Evolutionary conservation across 176 grass and related monocot species (phyloP).

Genomic region (Rhipidocladum racemiflorum): DNA sequence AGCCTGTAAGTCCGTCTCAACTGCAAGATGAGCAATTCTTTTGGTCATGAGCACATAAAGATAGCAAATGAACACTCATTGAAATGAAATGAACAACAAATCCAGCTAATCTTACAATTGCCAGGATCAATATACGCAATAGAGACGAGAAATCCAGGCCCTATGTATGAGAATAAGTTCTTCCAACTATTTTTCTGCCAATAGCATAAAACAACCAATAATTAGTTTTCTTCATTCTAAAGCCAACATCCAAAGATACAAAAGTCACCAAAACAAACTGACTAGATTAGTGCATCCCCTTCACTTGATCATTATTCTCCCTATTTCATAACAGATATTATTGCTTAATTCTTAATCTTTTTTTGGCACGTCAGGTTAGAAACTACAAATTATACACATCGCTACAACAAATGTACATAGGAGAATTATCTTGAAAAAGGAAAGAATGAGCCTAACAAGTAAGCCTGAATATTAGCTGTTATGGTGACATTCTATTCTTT

Average conservation of each 20-base stretch:
- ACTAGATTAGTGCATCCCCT: background rate
- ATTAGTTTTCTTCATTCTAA: slow-evolving; percentile 20
- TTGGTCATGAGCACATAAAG: slow-evolving; percentile 15
- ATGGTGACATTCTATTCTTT: background rate
- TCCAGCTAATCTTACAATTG: slow-evolving; percentile 64
- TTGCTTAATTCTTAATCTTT: background rate
- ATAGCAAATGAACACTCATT: background rate
- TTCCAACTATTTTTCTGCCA: slow-evolving; percentile 90
- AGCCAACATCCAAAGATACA: background rate
- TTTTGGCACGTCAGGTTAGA: background rate
- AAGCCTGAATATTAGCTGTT: background rate
- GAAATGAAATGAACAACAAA: slow-evolving; percentile 10
- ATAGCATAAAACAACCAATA: slow-evolving; percentile 19
- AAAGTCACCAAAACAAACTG: background rate
- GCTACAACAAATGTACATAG: background rate
- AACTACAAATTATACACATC: background rate
- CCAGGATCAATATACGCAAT: slow-evolving; percentile 98
- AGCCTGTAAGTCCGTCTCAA: slow-evolving; percentile 92
- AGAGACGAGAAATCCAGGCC: slow-evolving; percentile 94
- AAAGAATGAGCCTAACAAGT: background rate
- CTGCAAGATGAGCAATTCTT: slow-evolving; percentile 39
- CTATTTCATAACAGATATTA: slow-evolving; percentile 1
- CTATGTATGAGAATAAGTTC: slow-evolving; percentile 85
- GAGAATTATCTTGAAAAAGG: slow-evolving; percentile 18
- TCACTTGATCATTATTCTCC: background rate